These are phyloP conservation scores for Nepenthes alata DNA, from an alignment of 179 eudicot species.

Conservation along the genomic window DNA sequence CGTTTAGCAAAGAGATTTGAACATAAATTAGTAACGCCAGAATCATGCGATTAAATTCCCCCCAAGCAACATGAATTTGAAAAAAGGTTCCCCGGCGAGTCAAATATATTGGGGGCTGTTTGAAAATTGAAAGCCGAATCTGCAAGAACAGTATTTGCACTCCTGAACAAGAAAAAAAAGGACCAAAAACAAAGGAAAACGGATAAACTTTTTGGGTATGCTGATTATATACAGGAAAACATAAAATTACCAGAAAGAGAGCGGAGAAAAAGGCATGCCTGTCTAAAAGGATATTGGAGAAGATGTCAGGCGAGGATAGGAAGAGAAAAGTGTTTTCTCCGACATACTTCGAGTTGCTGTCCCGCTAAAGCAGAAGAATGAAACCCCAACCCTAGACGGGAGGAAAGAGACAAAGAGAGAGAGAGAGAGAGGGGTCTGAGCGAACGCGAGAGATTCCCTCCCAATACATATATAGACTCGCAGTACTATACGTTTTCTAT, in stretches of 20 bases:
- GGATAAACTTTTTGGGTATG: not conserved
- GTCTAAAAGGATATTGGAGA: conserved; percentile 6
- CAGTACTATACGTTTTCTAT: no score
- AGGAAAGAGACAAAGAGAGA: conserved; percentile 13
- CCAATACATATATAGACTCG: no score
- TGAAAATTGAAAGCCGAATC: not conserved
- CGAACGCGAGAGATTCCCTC: no score
- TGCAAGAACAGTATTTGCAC: not conserved
- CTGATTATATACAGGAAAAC: not conserved
- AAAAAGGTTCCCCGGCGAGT: no score
- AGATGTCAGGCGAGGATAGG: conserved; percentile 6
- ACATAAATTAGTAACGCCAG: not conserved
- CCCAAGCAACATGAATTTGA: not conserved
- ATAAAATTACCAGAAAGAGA: conserved; percentile 3
- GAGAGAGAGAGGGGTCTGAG: conserved; percentile 3
- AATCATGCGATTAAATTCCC: not conserved
- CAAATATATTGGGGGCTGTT: no score
- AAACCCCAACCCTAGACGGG: conserved; percentile 46
- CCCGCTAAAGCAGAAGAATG: conserved; percentile 12
- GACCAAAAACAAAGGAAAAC: not conserved
- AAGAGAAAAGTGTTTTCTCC: conserved; percentile 13
- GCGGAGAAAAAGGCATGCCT: conserved; percentile 10
- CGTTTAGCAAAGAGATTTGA: no score
- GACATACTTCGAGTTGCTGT: conserved; percentile 11
- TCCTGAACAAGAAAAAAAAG: not conserved